Percentiles rank a stretch among this genome's conserved stretches.
Evolutionary conservation across 495 filamentous ascomycete species (phyloP).

Genomic region (Neurospora sp.): DNA sequence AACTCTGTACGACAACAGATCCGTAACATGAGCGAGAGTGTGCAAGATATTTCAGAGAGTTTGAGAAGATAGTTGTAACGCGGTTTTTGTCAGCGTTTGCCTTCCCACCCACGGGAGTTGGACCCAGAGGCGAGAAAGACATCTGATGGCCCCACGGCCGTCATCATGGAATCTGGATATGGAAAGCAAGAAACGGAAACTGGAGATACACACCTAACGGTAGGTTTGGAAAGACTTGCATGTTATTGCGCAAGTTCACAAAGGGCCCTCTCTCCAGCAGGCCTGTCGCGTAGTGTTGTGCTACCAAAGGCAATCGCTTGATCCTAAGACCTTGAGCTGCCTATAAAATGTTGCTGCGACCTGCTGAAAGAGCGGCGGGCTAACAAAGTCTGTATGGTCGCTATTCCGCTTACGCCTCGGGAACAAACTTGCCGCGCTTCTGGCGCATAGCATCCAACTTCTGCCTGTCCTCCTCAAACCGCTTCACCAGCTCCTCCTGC

Average conservation of each 20-base stretch:
- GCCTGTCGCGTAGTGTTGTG: neutral
- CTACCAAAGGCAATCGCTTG: neutral
- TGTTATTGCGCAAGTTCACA: neutral
- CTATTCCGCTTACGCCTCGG: conserved; percentile 30
- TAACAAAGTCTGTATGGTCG: neutral
- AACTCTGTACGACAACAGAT: neutral
- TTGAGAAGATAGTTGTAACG: conserved; percentile 43
- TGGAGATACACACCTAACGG: neutral
- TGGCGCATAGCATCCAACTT: conserved; percentile 51
- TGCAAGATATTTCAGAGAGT: conserved; percentile 25
- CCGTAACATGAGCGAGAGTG: neutral
- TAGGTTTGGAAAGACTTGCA: neutral
- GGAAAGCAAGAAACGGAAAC: neutral
- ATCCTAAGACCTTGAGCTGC: neutral
- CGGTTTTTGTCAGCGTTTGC: conserved; percentile 39
- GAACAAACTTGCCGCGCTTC: conserved; percentile 48
- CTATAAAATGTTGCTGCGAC: neutral
- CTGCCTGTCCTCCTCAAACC: conserved; percentile 55
- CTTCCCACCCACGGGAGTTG: conserved; percentile 9
- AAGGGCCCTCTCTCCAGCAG: neutral
- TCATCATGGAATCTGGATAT: conserved; percentile 34
- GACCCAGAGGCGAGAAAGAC: conserved; percentile 17
- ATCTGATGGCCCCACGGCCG: conserved; percentile 46
- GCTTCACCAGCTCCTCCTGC: conserved; percentile 55
- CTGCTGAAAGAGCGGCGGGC: neutral